Conservation (phyloP, 768 basidiomycete species). For the Podaxis pistillaris region DNA sequence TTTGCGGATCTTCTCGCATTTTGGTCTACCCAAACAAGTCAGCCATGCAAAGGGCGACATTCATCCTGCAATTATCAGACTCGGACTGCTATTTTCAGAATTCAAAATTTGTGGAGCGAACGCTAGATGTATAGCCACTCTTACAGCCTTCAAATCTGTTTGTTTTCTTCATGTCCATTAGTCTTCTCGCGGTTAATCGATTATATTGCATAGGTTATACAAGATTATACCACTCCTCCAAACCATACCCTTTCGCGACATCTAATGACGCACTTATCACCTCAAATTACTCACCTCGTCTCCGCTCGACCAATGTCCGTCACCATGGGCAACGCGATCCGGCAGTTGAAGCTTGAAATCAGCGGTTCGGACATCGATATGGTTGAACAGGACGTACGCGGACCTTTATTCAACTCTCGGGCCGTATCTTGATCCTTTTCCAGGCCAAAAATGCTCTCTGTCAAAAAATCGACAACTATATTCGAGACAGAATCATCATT, state of each 20-base stretch:
- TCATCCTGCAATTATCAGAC: conserved; percentile 83
- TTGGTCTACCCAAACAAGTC: conserved; percentile 67
- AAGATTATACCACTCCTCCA: conserved; percentile 84
- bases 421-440: background rate
- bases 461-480: conserved; percentile 87
- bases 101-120: conserved; percentile 95
- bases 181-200: conserved; percentile 13
- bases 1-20: conserved; percentile 84
- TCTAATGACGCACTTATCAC: conserved; percentile 87
- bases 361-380: conserved; percentile 89
- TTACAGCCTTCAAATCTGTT: conserved; percentile 90
- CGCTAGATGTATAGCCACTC: conserved; percentile 90
- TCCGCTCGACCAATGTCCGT: conserved; percentile 88
- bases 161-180: conserved; percentile 24
- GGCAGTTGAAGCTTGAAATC: conserved; percentile 94
- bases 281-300: conserved; percentile 89
- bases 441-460: conserved; percentile 88
- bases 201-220: conserved; percentile 64
- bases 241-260: conserved; percentile 88
- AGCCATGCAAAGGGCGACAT: conserved; percentile 76
- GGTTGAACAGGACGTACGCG: conserved; percentile 85
- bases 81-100: conserved; percentile 87
- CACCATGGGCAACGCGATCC: conserved; percentile 92
- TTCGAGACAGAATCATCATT: conserved; percentile 88
- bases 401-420: conserved; percentile 11